Evolutionary conservation across 2,329 filamentous ascomycete species (phyloP).

Genomic region (Incumbomyces lentus): DNA sequence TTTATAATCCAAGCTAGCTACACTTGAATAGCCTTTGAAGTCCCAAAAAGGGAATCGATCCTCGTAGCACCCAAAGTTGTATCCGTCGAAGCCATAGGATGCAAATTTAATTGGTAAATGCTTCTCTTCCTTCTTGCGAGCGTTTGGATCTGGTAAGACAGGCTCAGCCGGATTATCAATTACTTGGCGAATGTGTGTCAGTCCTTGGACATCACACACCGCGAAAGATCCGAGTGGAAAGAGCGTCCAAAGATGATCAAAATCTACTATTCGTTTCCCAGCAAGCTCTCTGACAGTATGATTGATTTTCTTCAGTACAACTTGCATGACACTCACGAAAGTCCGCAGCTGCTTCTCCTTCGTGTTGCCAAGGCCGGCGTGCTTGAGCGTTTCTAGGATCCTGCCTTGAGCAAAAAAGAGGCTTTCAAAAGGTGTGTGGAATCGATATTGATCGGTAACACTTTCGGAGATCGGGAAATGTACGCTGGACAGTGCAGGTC

Average conservation of each 20-base stretch:
- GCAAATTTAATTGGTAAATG: neutral
- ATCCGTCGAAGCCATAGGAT: slow-evolving; percentile 6
- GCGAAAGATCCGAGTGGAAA: slow-evolving; percentile 4
- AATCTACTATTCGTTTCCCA: slow-evolving; percentile 5
- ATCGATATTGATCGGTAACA: neutral
- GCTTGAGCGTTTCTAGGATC: slow-evolving; percentile 2
- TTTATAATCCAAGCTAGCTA: slow-evolving; percentile 1
- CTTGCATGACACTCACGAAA: slow-evolving; percentile 4
- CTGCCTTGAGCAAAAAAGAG: slow-evolving; percentile 5
- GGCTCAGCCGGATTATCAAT: neutral
- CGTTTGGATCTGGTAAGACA: neutral
- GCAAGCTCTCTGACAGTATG: slow-evolving; percentile 2
- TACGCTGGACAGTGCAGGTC: slow-evolving; percentile 4
- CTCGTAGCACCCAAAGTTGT: slow-evolving; percentile 1
- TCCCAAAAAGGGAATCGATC: neutral
- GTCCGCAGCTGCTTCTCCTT: slow-evolving; percentile 6
- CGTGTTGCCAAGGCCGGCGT: neutral
- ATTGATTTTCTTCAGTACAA: slow-evolving; percentile 5
- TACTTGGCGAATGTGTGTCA: slow-evolving; percentile 1
- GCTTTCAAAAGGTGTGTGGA: slow-evolving; percentile 1
- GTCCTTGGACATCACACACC: neutral
- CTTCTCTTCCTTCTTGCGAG: slow-evolving; percentile 3
- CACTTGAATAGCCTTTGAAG: neutral
- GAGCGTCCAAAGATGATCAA: slow-evolving; percentile 3
- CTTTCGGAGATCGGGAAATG: slow-evolving; percentile 1